Evolutionary conservation across 306 rosid species (phyloP).

Genomic region (Glycyrrhiza uralensis): DNA sequence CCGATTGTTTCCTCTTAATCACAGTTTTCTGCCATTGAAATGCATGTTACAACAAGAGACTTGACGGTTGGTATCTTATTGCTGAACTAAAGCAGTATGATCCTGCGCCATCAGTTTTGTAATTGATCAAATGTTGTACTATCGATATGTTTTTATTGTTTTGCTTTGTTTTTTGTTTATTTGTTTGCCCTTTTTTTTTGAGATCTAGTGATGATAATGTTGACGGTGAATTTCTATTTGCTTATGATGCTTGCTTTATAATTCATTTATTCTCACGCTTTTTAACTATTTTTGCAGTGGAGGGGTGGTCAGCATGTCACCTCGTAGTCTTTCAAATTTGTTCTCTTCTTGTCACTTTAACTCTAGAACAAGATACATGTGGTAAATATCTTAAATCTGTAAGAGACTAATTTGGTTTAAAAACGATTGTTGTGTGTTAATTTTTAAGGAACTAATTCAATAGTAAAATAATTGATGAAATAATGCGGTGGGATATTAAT

Average conservation of each 20-base stretch:
- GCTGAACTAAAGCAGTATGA: conserved; percentile 8
- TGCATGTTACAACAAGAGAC: background rate
- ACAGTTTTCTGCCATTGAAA: background rate
- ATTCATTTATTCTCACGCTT: background rate
- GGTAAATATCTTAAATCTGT: no score
- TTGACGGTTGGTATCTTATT: background rate
- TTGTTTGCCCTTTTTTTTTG: background rate
- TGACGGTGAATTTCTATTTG: background rate
- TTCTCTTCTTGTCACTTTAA: no score
- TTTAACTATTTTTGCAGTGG: background rate
- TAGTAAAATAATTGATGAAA: no score
- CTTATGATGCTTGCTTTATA: background rate
- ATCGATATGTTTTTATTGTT: background rate
- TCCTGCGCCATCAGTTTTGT: conserved; percentile 27
- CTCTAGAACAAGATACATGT: no score
- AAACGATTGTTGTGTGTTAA: no score
- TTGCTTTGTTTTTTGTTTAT: background rate
- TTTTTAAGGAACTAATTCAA: no score
- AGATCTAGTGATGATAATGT: background rate
- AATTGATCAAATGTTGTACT: background rate
- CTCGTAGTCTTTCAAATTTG: background rate
- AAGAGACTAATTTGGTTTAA: no score
- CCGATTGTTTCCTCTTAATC: background rate
- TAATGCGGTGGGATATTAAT: no score
- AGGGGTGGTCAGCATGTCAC: background rate